Evolutionary conservation across 2,329 filamentous ascomycete species (phyloP).

Genomic region (Talaromyces sp.): DNA sequence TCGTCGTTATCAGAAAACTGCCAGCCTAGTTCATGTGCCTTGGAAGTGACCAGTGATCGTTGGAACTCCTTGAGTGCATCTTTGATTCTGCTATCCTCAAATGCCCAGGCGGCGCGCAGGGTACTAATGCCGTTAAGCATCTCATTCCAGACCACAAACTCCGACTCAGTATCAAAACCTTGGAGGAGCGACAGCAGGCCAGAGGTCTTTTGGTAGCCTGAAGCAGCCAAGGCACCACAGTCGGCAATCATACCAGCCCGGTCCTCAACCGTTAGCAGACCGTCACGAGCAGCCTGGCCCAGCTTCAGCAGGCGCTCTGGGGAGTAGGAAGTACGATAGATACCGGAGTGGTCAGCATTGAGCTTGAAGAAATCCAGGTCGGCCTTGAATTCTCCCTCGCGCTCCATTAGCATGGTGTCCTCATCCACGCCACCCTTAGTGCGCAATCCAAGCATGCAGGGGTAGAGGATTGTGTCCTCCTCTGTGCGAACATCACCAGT

Average conservation of each 20-base stretch:
- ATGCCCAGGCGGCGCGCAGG: conserved; percentile 78
- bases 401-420: conserved; percentile 63
- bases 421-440: conserved; percentile 64
- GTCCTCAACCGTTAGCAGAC: conserved; percentile 75
- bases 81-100: conserved; percentile 55
- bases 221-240: conserved; percentile 79
- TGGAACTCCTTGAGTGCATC: conserved; percentile 72
- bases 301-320: conserved; percentile 74
- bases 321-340: conserved; percentile 90
- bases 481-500: conserved; percentile 86
- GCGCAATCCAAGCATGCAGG: conserved; percentile 83
- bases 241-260: conserved; percentile 90
- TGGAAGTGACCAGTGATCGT: conserved; percentile 69
- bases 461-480: conserved; percentile 90
- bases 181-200: conserved; percentile 78
- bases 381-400: conserved; percentile 64
- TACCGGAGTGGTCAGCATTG: conserved; percentile 83
- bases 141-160: conserved; percentile 87
- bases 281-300: conserved; percentile 70
- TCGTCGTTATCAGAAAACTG: conserved; percentile 77
- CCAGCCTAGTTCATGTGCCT: conserved; percentile 87
- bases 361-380: conserved; percentile 90
- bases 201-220: conserved; percentile 76
- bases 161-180: conserved; percentile 72
- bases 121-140: conserved; percentile 70